These are phyloP conservation scores for Fusarium musae DNA, from an alignment of 2,329 filamentous ascomycete species.

Conservation along the genomic window DNA sequence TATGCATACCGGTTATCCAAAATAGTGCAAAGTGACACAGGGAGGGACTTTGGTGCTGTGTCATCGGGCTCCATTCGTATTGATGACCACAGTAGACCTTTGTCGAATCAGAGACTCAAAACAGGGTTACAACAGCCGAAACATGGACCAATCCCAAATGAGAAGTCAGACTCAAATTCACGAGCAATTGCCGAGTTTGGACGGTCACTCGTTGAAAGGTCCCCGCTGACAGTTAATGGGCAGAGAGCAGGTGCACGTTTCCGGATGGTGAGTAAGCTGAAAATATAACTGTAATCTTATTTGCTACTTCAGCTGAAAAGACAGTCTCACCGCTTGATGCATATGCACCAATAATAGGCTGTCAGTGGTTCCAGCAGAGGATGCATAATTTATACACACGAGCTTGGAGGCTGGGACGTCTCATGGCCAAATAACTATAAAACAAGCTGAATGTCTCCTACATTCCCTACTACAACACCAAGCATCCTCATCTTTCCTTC, in stretches of 20 bases:
- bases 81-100: background rate
- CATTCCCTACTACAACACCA: accelerated
- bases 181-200: background rate
- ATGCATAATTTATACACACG: too few species aligned
- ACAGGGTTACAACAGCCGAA: background rate
- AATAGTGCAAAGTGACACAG: background rate
- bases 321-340: too few species aligned
- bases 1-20: accelerated
- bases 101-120: background rate
- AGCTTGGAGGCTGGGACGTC: accelerated
- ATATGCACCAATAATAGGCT: too few species aligned
- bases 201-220: background rate
- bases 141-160: background rate
- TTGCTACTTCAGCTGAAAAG: accelerated
- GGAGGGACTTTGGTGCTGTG: background rate
- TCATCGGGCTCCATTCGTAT: background rate
- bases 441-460: accelerated
- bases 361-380: too few species aligned
- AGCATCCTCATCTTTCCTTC: background rate
- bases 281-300: too few species aligned
- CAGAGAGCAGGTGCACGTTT: background rate
- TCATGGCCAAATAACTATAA: background rate
- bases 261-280: background rate
- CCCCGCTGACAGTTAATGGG: background rate
- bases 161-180: background rate